Evolutionary conservation across 2,329 filamentous ascomycete species (phyloP), one percentile per base, ranked within the genome.

Genomic region (Colletotrichum higginsianum): DNA sequence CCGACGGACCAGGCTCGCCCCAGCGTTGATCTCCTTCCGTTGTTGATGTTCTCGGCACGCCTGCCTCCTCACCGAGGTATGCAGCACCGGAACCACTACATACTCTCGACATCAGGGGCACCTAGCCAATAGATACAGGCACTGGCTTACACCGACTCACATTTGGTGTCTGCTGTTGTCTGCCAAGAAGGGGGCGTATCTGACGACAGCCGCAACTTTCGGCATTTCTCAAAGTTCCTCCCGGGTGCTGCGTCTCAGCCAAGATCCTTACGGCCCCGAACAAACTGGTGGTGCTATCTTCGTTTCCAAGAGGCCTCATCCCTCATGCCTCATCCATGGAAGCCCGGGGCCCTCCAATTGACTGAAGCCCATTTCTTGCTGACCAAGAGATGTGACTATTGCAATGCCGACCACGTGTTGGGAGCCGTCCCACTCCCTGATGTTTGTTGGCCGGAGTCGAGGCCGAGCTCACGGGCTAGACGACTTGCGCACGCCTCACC

Each of bases 191-290:
- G 42, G 55, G 67, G 62, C 67, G 57, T 71, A 56, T 71, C 62
- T 70, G 55, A 70, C 62, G 49, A 42, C 46, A 71, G 57, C 68
- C 64, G 68, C 64, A 71, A 57, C 44, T 66, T 58, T 68, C 68
- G 68, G 68, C 68, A 71, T 56, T 63, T 55, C 58, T 53, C 16
- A 12, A 71, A 12, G 8, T 56, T 23, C 46, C 35, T 40, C 46
- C 26, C 26, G 26, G 38, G 23, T 57, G 63, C 56, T 67, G 67
- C 64, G 61, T 58, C 68, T 57, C 64, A 62, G 56, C 68, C 52
- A 52, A 71, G 23, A 44, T 50, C 56, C 47, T 66, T 23, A 53
- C 46, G 23, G n/a, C 44, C 21, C 12, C 44, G 49, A 35, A 61
- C 63, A 12, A 30, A 40, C 55, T 47, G 64, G 56, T n/a, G 47